These are phyloP conservation scores for Aspergillus ibericus DNA, from an alignment of 2,329 filamentous ascomycete species.

Conservation along the genomic window DNA sequence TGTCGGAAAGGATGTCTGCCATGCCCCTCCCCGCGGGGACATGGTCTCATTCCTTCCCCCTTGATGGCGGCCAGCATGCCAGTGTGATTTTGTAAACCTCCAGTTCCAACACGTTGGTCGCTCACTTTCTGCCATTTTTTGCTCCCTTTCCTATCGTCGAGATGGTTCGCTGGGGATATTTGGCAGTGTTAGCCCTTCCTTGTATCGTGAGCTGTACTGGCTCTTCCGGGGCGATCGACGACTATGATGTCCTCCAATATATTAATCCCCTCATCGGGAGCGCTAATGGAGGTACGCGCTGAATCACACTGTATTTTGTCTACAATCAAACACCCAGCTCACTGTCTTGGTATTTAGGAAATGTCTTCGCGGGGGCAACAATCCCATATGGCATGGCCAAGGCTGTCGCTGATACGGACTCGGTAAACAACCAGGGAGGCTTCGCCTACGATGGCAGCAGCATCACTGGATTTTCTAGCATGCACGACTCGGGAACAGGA, in stretches of 20 bases:
- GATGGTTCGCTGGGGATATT: conserved; percentile 6
- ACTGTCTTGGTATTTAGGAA: conserved; percentile 38
- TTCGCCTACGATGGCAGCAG: conserved; percentile 55
- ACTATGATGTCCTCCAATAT: conserved; percentile 47
- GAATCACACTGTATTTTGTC: neutral
- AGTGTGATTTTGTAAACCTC: neutral
- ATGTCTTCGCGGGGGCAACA: conserved; percentile 59
- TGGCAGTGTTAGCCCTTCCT: conserved; percentile 10
- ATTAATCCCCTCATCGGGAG: conserved; percentile 57
- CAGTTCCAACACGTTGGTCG: neutral
- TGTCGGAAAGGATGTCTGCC: neutral
- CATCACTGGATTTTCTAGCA: conserved; percentile 52
- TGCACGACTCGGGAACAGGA: conserved; percentile 55
- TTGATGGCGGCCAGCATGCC: conserved; percentile 3
- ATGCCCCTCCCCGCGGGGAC: neutral
- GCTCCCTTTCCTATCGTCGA: neutral
- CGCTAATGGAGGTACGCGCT: conserved; percentile 45
- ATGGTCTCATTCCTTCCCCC: neutral
- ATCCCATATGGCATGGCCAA: conserved; percentile 58
- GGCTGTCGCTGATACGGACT: conserved; percentile 56
- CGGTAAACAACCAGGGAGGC: conserved; percentile 54
- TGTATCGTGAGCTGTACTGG: conserved; percentile 12
- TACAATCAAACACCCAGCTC: neutral
- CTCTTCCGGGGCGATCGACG: conserved; percentile 15
- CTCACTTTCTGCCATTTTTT: neutral